Conservation (phyloP, 2,329 filamentous ascomycete species). For the Gaeumannomyces tritici region DNA sequence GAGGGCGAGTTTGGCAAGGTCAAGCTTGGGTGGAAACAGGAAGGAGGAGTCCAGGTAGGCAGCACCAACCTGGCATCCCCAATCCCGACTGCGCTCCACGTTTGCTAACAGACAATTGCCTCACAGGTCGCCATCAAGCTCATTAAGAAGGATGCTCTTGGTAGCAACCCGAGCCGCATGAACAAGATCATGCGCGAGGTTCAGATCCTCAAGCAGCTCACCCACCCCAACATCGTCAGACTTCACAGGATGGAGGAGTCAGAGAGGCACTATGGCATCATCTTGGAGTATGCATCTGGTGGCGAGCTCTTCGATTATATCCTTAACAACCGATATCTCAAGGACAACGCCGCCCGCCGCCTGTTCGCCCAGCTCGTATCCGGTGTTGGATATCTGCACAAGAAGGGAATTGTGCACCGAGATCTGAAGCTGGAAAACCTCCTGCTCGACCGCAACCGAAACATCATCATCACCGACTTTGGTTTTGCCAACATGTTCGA, state of each 20-base stretch:
- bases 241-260: conserved; percentile 99
- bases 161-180: conserved; percentile 77
- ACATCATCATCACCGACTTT: conserved; percentile 99
- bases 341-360: conserved; percentile 81
- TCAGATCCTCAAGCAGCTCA: conserved; percentile 72
- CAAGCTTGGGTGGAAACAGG: conserved; percentile 96
- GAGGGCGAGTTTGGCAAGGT: conserved; percentile 99
- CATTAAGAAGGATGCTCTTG: conserved; percentile 84
- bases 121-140: conserved; percentile 91
- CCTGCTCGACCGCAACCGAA: conserved; percentile 87
- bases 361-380: conserved; percentile 94
- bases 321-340: conserved; percentile 89
- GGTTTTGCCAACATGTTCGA: conserved; percentile 98
- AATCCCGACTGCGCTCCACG: neutral
- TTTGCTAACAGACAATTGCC: neutral
- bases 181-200: conserved; percentile 98
- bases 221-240: conserved; percentile 93
- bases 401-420: conserved; percentile 95
- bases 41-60: conserved; percentile 70
- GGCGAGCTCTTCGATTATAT: conserved; percentile 98
- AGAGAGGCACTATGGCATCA: conserved; percentile 93
- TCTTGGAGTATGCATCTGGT: conserved; percentile 94
- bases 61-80: neutral
- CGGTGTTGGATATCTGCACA: conserved; percentile 93
- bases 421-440: conserved; percentile 96